Base-by-base conservation (phyloP, 2,329 filamentous ascomycete species). In the Cyphellophora europaea region DNA sequence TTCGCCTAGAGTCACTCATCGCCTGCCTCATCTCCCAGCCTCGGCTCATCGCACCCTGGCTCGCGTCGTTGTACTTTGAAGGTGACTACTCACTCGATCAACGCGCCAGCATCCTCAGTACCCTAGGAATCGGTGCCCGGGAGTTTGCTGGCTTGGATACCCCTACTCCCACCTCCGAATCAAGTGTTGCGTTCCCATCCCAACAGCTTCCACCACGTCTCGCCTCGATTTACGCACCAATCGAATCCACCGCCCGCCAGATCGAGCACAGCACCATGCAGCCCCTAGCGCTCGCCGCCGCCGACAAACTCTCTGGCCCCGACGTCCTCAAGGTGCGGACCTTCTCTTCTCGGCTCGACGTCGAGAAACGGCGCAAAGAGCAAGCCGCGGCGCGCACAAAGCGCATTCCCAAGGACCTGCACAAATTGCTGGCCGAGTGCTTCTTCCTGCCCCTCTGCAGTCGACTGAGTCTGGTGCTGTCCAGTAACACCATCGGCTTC, bases 31-130 rank as follows among this genome's bases (percentile, higher is more conserved):
- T 91, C 2, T 79, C 84, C 1, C 75, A 83, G 44, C 85, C 91
- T 0, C 64, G 74, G 32, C 69, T 73, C 34, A 85, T 95, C 73
- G 88, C 78, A 0, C 82, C 77, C 11, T 93, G 85, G 81, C 84
- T 93, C 39, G 77, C 82, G 3, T 77, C 79, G 37, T 81, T 82
- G 0, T 93, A 91, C 54, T 96, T 95, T 54, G 80, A 86, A 27
- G 88, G 88, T 11, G 91, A 98, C 53, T 88, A 91, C 57, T 94
- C 88, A 0, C 65, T 96, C 23, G 74, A 79, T 0, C 89, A 96
- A 55, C 74, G 91, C 25, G 83, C 82, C 5, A 76, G 82, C 0
- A 71, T 96, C 23, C 77, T 98, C 34, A 80, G 85, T 13, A 79
- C 84, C 0, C 64, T 98, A 3, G 89, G 88, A 0, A 63, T 98